Evolutionary conservation across 2,329 filamentous ascomycete genomes (phyloP).

Genomic region (Colletotrichum limetticola): DNA sequence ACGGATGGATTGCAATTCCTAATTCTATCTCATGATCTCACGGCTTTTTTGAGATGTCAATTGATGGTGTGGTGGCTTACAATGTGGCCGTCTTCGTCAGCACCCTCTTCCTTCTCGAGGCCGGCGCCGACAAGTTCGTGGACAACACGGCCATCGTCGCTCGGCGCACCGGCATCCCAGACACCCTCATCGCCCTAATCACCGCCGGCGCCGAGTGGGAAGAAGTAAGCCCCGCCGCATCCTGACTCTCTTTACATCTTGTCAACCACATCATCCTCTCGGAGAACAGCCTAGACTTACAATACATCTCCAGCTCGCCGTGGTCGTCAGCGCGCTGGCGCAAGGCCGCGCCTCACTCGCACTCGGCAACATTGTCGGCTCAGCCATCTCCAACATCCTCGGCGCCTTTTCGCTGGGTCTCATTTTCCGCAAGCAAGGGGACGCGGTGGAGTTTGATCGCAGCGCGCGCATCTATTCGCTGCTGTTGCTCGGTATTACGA

Average conservation of each 20-base stretch:
- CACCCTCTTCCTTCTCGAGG: conserved; percentile 60
- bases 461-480: too few relatives aligned
- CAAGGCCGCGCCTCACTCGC: conserved; percentile 59
- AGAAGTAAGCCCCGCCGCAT: conserved; percentile 50
- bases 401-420: too few relatives aligned
- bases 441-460: too few relatives aligned
- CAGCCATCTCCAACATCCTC: too few relatives aligned
- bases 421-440: too few relatives aligned
- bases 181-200: conserved; percentile 60
- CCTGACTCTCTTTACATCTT: neutral
- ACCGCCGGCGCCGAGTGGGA: conserved; percentile 67
- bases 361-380: conserved; percentile 57
- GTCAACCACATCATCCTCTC: too few relatives aligned
- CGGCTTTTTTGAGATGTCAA: neutral
- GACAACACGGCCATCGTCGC: conserved; percentile 61
- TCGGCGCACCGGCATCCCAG: conserved; percentile 54
- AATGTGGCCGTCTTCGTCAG: conserved; percentile 55
- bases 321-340: conserved; percentile 58
- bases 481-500: too few relatives aligned
- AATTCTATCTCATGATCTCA: neutral
- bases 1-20: neutral
- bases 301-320: neutral
- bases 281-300: neutral
- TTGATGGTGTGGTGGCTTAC: conserved; percentile 16
- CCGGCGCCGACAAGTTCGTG: conserved; percentile 63